Percentiles rank a stretch among this genome's conserved stretches.
Conservation (phyloP, 495 filamentous ascomycete genomes). For the Penicillium steckii region DNA sequence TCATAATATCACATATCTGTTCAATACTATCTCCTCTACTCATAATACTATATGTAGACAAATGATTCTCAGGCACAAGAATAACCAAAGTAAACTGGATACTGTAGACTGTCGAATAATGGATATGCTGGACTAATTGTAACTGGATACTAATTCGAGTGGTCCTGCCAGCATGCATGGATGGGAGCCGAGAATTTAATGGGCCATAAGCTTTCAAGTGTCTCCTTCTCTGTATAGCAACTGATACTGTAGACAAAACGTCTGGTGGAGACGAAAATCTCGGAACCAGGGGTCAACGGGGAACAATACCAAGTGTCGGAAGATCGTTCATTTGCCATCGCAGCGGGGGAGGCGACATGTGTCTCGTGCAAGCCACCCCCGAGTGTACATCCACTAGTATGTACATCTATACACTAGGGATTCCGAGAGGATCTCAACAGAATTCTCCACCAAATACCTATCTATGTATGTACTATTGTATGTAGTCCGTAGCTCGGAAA, state of each 20-base stretch:
- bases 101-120: too few species aligned
- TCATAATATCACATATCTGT: too few species aligned
- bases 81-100: too few species aligned
- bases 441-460: background rate
- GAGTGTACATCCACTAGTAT: background rate
- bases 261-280: background rate
- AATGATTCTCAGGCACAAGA: too few species aligned
- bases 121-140: too few species aligned
- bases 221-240: background rate
- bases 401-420: background rate
- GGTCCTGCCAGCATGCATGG: too few species aligned
- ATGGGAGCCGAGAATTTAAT: too few species aligned
- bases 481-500: too few species aligned
- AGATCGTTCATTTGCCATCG: constrained; percentile 14
- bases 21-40: too few species aligned
- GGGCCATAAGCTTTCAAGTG: background rate
- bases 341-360: constrained; percentile 21
- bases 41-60: too few species aligned
- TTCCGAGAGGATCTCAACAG: background rate
- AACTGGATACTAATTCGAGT: too few species aligned
- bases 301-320: background rate
- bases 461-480: background rate
- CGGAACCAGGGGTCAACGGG: constrained; percentile 2
- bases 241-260: background rate
- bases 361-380: background rate